A percentile compares a stretch with the other conserved stretches of the same genome.
Evolutionary conservation across 1,284 basidiomycete species (phyloP).

Genomic region (Marasmius fiardii): DNA sequence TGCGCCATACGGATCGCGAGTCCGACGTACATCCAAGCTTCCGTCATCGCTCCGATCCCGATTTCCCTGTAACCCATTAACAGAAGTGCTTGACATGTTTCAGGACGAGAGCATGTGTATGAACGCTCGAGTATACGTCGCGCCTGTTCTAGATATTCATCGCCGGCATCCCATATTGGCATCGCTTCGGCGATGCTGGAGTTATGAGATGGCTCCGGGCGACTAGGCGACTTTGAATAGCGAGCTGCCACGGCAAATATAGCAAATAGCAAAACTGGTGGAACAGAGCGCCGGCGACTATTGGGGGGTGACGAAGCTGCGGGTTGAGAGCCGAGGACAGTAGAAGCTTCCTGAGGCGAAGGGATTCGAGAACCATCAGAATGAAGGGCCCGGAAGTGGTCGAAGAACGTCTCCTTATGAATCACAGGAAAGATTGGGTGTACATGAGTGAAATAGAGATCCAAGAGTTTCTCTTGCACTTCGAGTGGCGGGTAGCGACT

Average conservation of each 20-base stretch:
- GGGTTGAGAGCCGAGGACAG: constrained; percentile 25
- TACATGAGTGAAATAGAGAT: constrained; percentile 77
- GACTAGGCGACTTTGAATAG: constrained; percentile 46
- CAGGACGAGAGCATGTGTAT: constrained; percentile 61
- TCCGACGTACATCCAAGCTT: constrained; percentile 80
- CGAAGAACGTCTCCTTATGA: constrained; percentile 67
- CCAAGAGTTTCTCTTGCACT: constrained; percentile 65
- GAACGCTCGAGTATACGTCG: constrained; percentile 65
- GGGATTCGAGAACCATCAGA: not conserved
- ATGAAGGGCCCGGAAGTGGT: constrained; percentile 43
- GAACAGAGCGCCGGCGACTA: constrained; percentile 43
- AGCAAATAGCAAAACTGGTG: constrained; percentile 66
- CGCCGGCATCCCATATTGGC: constrained; percentile 81
- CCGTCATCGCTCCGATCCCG: constrained; percentile 84
- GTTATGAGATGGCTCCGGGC: constrained; percentile 36
- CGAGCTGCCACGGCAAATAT: constrained; percentile 80
- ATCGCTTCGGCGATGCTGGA: constrained; percentile 17
- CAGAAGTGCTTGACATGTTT: constrained; percentile 75
- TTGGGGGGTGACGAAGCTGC: constrained; percentile 31
- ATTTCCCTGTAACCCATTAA: constrained; percentile 81
- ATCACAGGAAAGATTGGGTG: constrained; percentile 74
- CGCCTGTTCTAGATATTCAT: constrained; percentile 68
- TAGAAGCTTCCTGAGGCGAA: constrained; percentile 18
- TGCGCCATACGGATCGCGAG: constrained; percentile 84
- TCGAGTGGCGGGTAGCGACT: constrained; percentile 47